Conservation (phyloP, 2,329 filamentous ascomycete species). For the Ophiostoma ips region DNA sequence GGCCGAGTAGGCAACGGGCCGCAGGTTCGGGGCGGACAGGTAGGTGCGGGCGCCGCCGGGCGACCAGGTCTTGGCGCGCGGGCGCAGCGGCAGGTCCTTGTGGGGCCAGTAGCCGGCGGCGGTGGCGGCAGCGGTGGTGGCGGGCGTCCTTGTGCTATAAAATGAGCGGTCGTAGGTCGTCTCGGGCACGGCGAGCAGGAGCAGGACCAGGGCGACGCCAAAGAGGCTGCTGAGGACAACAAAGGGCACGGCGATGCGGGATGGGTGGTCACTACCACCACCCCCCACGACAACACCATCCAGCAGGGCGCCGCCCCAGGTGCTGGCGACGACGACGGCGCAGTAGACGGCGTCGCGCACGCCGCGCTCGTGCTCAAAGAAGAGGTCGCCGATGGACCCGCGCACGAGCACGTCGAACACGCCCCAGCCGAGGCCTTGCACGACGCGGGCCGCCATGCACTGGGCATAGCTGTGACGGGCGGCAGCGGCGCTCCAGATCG, state of each 20-base stretch:
- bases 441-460: constrained; percentile 33
- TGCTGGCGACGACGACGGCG: constrained; percentile 29
- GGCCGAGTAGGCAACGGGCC: constrained; percentile 15
- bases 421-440: constrained; percentile 46
- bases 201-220: constrained; percentile 24
- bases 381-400: constrained; percentile 41
- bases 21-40: not conserved
- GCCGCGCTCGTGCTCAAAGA: constrained; percentile 41
- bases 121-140: constrained; percentile 14
- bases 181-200: constrained; percentile 36
- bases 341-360: constrained; percentile 31
- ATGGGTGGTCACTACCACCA: no score
- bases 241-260: no score
- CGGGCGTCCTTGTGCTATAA: no score
- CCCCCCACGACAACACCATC: constrained; percentile 28
- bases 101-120: constrained; percentile 18
- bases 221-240: constrained; percentile 37
- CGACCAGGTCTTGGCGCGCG: constrained; percentile 9
- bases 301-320: constrained; percentile 40
- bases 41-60: constrained; percentile 13
- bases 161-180: constrained; percentile 34
- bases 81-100: constrained; percentile 17
- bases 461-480: constrained; percentile 24
- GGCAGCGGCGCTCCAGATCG: constrained; percentile 9
- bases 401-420: constrained; percentile 40